phyloP scores from a whole-genome alignment of 2,329 filamentous ascomycete genomes.

The Diaporthe batatas region DNA sequence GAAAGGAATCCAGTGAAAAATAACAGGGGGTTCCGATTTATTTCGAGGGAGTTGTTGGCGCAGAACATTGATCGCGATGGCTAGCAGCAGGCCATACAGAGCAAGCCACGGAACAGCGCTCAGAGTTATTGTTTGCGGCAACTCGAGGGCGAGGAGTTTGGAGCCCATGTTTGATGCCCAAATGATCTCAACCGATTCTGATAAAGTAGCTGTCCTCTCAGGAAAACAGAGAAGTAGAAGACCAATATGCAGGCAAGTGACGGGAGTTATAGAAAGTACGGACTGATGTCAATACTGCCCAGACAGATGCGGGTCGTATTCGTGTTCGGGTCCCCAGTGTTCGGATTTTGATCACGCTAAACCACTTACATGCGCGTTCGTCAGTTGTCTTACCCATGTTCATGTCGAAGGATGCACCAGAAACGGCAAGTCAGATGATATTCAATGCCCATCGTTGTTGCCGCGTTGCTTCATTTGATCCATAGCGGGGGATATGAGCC shows the following conservation, averaged over 20 bases:
- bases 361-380: background rate
- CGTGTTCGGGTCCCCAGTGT: constrained; percentile 24
- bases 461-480: constrained; percentile 18
- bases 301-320: constrained; percentile 1
- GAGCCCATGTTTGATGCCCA: constrained; percentile 17
- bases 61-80: constrained; percentile 18
- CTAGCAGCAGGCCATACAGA: constrained; percentile 1
- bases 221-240: background rate
- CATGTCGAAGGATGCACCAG: constrained; percentile 26
- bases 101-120: constrained; percentile 7
- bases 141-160: constrained; percentile 4
- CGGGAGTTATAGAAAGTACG: constrained; percentile 13
- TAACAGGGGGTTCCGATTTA: constrained; percentile 18
- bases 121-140: background rate
- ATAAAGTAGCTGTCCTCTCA: background rate
- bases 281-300: background rate
- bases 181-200: background rate
- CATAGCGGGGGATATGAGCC: background rate
- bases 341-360: constrained; percentile 25
- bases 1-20: constrained; percentile 28
- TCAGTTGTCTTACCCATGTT: background rate
- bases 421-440: constrained; percentile 14
- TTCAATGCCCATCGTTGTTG: background rate
- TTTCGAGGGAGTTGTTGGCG: constrained; percentile 24
- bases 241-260: background rate